phyloP scores from a whole-genome alignment of 129 eudicot genomes.

The Saposhnikovia divaricata region DNA sequence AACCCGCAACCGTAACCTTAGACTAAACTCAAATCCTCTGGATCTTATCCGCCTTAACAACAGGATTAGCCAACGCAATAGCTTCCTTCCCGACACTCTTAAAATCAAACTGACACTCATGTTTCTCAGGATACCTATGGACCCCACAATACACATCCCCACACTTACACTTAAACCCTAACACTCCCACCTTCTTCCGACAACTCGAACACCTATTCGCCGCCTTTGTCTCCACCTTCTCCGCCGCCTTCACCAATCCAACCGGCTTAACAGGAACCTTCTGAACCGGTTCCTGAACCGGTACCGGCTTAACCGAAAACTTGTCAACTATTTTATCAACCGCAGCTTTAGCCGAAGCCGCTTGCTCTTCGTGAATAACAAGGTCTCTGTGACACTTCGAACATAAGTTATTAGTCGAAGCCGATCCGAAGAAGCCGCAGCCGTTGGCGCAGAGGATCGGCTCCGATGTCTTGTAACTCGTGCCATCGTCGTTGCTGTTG shows the following conservation, averaged over 20 bases:
- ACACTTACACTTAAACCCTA: slow-evolving; percentile 34
- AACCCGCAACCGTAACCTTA: not conserved
- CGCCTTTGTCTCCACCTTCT: not conserved
- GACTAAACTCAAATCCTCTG: slow-evolving; percentile 25
- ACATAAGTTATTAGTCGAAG: slow-evolving; percentile 57
- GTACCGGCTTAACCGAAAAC: not conserved
- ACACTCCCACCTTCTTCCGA: slow-evolving; percentile 58
- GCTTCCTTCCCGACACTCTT: slow-evolving; percentile 42
- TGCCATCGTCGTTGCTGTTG: slow-evolving; percentile 48
- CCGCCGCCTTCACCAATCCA: not conserved
- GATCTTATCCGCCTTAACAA: slow-evolving; percentile 62
- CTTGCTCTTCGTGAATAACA: slow-evolving; percentile 33
- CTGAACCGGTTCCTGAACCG: not conserved
- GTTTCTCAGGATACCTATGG: slow-evolving; percentile 44
- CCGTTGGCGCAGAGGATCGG: slow-evolving; percentile 59
- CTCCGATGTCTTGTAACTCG: slow-evolving; percentile 49
- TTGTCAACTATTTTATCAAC: slow-evolving; percentile 27
- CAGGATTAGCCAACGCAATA: slow-evolving; percentile 58
- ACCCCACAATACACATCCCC: slow-evolving; percentile 66
- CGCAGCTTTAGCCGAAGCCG: slow-evolving; percentile 45
- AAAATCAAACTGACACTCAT: slow-evolving; percentile 37
- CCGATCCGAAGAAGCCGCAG: slow-evolving; percentile 77
- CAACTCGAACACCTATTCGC: slow-evolving; percentile 47
- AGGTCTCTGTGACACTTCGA: slow-evolving; percentile 61
- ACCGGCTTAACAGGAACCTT: not conserved